Conservation (phyloP, 2,329 filamentous ascomycete genomes). For the Aspergillus tamarii region DNA sequence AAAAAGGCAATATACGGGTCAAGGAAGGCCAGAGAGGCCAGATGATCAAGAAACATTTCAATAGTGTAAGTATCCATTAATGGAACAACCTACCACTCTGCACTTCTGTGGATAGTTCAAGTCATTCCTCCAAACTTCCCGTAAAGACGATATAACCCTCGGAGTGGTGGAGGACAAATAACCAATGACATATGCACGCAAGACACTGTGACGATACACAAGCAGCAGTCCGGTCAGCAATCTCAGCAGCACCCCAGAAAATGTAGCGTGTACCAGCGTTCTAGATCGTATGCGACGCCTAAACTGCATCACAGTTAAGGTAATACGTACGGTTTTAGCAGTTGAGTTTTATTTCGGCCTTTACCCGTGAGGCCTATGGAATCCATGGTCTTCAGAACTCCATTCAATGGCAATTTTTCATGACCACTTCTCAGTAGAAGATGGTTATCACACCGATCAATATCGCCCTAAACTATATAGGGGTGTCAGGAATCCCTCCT, state of each 20-base stretch:
- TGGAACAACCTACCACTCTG: slow-evolving; percentile 37
- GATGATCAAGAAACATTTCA: slow-evolving; percentile 2
- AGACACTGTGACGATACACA: slow-evolving; percentile 31
- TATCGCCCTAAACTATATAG: not conserved
- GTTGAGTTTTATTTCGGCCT: slow-evolving; percentile 26
- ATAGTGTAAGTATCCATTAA: slow-evolving; percentile 6
- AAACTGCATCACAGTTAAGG: slow-evolving; percentile 4
- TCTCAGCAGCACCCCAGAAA: slow-evolving; percentile 5
- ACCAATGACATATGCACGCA: slow-evolving; percentile 53
- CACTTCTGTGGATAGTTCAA: slow-evolving; percentile 37
- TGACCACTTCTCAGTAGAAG: slow-evolving; percentile 23
- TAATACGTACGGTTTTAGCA: slow-evolving; percentile 40
- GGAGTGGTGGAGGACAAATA: slow-evolving; percentile 54
- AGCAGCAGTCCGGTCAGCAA: slow-evolving; percentile 2
- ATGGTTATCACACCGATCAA: not conserved
- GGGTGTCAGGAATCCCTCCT: not conserved
- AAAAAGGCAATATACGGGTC: no score
- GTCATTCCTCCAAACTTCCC: slow-evolving; percentile 37
- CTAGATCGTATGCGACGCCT: slow-evolving; percentile 1
- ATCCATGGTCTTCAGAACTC: slow-evolving; percentile 30
- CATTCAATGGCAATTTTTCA: slow-evolving; percentile 23
- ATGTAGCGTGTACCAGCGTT: slow-evolving; percentile 3
- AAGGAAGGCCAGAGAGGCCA: not conserved
- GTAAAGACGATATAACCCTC: slow-evolving; percentile 45
- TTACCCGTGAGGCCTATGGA: slow-evolving; percentile 25